Conservation (phyloP, 139 green algal genomes). For the Chlorella vulgaris region DNA sequence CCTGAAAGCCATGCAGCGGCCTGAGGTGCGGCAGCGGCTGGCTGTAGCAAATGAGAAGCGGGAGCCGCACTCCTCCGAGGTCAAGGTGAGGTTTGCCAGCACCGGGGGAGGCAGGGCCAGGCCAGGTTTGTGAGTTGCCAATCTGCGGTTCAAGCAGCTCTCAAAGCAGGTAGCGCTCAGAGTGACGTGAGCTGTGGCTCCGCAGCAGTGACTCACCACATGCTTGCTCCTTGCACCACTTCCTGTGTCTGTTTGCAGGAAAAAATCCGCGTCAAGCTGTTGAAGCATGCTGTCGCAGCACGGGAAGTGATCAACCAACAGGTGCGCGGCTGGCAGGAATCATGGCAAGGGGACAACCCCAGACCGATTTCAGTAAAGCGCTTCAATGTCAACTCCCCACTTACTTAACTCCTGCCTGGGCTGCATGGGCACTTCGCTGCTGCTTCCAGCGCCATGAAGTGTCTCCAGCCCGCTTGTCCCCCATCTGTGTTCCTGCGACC, state of each 20-base stretch:
- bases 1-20: slow-evolving; percentile 47
- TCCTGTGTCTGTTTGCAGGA: not conserved
- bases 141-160: no score
- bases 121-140: no score
- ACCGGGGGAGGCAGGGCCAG: no score
- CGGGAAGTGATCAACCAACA: slow-evolving; percentile 16
- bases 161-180: no score
- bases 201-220: no score
- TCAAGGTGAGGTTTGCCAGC: slow-evolving; percentile 26
- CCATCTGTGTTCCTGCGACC: no score
- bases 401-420: no score
- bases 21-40: slow-evolving; percentile 44
- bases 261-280: slow-evolving; percentile 29
- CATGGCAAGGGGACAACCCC: no score
- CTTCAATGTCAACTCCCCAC: no score
- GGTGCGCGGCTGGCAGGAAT: not conserved
- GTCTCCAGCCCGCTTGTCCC: not conserved
- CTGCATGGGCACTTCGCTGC: not conserved
- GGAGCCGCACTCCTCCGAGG: slow-evolving; percentile 5
- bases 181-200: no score
- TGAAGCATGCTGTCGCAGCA: not conserved
- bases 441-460: not conserved
- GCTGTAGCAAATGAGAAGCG: slow-evolving; percentile 26
- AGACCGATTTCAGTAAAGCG: no score
- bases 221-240: no score